Evolutionary conservation across 768 basidiomycete genomes (phyloP), one percentile per base, ranked within the genome.

Genomic region (Russula olivacea): DNA sequence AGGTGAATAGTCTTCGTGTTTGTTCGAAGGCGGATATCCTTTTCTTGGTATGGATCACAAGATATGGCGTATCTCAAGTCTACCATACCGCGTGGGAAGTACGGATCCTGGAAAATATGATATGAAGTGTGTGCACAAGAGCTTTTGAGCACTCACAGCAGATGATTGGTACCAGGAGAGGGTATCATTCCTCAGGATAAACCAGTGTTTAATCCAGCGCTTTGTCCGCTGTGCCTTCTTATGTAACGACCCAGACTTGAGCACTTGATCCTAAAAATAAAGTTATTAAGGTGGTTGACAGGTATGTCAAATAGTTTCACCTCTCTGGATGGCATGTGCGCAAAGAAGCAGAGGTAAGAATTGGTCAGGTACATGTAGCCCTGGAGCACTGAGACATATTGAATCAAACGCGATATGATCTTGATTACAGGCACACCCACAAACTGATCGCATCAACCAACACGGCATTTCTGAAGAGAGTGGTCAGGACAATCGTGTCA

Each of bases 291-390:
- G 62, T 25, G 17, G 11, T 21, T 36, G 32, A 34, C 48, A 32
- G 49, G 17, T 19, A 36, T 36, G 10, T 48, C 17, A 30, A 34
- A 55, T 40, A 55, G 52, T 55, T 77, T 51, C 64, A 94, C 94
- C 82, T 95, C 93, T 77, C 87, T 81, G 34, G 86, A 80, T 19
- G 93, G 93, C 86, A 96, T 89, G 72, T 93, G 93, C 2, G 93
- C 93, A 74, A 95, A 99, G 78, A 99, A 99, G 76, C 96, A 98
- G 21, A 98, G 74, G 72, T 96, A 90, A 12, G 88, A 85, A 69
- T 91, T 91, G 1, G 96, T 98, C 54, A 98, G 79, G 73, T 96
- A 99, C 84, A 99, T 91, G 72, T 96, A 98, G 2, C 96, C 96
- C 75, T 99, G 96, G 36, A 99, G 80, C 66, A 98, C 93, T 91